Conservation (phyloP, 768 basidiomycete genomes). For the Rhodotorula babjevae region DNA sequence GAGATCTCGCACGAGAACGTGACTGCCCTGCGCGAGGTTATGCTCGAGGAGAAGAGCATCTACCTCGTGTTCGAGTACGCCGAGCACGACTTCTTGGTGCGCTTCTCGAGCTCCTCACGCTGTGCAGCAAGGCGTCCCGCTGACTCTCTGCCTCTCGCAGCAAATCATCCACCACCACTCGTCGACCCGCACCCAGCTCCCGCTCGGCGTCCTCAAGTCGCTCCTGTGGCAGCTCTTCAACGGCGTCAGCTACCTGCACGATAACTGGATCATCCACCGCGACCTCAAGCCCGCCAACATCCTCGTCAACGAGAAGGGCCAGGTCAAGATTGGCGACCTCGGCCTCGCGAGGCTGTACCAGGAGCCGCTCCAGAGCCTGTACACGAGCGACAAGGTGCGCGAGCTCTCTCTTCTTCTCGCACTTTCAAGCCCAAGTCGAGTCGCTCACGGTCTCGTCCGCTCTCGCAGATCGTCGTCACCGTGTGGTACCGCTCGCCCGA, state of each 20-base stretch:
- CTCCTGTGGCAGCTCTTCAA: conserved; percentile 90
- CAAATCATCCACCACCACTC: conserved; percentile 99
- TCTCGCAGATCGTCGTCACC: conserved; percentile 69
- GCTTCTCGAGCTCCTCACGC: conserved; percentile 41
- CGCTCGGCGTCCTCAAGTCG: conserved; percentile 77
- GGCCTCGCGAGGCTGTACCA: conserved; percentile 88
- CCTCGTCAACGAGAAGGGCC: conserved; percentile 78
- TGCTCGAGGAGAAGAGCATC: conserved; percentile 95
- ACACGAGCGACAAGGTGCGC: conserved; percentile 78
- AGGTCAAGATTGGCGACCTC: conserved; percentile 97
- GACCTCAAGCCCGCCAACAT: conserved; percentile 99
- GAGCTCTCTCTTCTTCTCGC: neutral
- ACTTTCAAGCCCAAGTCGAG: too few species aligned
- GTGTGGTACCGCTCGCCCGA: conserved; percentile 99
- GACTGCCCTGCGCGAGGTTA: conserved; percentile 85
- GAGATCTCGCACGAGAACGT: conserved; percentile 88
- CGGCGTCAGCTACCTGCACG: conserved; percentile 90
- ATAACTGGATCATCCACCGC: conserved; percentile 88
- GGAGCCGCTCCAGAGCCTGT: conserved; percentile 83
- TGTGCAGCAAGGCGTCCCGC: neutral
- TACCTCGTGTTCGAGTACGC: conserved; percentile 99
- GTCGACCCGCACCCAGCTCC: conserved; percentile 72
- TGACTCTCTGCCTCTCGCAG: conserved; percentile 49
- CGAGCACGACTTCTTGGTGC: conserved; percentile 92
- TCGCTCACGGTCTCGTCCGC: neutral